Base-by-base conservation (phyloP, 768 basidiomycete species). In the Rhodotorula diobovata region DNA sequence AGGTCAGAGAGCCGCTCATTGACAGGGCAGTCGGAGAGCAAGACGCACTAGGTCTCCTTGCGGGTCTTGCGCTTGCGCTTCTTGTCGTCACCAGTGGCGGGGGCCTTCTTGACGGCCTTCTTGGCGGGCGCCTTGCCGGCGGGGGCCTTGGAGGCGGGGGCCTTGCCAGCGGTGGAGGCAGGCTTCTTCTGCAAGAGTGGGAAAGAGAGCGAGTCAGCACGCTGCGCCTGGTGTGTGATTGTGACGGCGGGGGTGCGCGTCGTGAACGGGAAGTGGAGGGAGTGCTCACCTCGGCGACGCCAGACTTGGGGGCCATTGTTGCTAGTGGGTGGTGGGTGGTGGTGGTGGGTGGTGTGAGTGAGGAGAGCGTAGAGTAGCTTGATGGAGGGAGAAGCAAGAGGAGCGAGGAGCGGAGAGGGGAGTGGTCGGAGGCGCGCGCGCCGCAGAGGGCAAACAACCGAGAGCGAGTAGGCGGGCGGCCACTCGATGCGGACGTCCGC, bases 31-130 rank as follows among this genome's bases (percentile, higher is more conserved):
- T 25, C 41, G 32, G 2, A 53, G 28, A 9, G 25, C 4, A 2
- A 16, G 23, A 55, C 54, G 32, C 54, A 55, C 54, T 92, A 93
- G 4, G 91, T 92, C 85, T 93, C 91, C 85, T 91, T 91, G 82
- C 91, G 85, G 64, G 85, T 81, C 85, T 93, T 94, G 61, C 66
- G 65, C 72, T 73, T 73, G 68, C 69, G 69, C 74, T 75, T 75
- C 74, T 75, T 75, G 81, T 91, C 88, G 32, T 61, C 71, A 35
- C 55, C 68, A 11, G 63, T 28, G 54, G 71, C 75, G 20, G 71
- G 68, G 12, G 74, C 63, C 71, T 72, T 76, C 75, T 77, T 78
- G 73, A 76, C 76, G 35, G 76, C 72, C 71, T 75, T 76, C 72
- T 78, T 74, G 58, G 72, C 73, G 39, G 73, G 73, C 2, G 73